These are phyloP conservation scores for Lasiosphaeriaceae sp. DNA, from an alignment of 495 filamentous ascomycete genomes.

Conservation along the genomic window DNA sequence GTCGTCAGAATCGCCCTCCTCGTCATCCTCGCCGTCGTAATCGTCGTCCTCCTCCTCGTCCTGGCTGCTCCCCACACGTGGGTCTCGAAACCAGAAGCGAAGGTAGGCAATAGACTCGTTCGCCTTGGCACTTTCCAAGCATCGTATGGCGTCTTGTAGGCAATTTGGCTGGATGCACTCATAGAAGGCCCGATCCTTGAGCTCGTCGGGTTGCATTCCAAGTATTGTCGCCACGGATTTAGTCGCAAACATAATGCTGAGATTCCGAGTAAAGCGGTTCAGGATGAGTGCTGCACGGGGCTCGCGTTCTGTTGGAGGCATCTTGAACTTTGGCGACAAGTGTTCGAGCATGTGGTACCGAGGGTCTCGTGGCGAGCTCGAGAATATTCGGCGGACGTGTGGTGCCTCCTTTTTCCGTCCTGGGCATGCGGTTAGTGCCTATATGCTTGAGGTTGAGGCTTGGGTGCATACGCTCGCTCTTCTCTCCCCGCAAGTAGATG, in stretches of 20 bases:
- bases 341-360: constrained; percentile 89
- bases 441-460: neutral
- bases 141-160: constrained; percentile 67
- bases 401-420: constrained; percentile 78
- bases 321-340: constrained; percentile 75
- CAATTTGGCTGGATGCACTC: constrained; percentile 77
- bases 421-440: constrained; percentile 30
- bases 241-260: constrained; percentile 85
- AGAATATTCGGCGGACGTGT: constrained; percentile 71
- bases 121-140: constrained; percentile 80
- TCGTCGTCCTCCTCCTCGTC: constrained; percentile 27
- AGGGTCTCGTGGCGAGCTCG: constrained; percentile 76
- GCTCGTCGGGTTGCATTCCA: constrained; percentile 60
- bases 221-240: constrained; percentile 68
- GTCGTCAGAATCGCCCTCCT: constrained; percentile 18
- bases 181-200: constrained; percentile 72
- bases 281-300: constrained; percentile 82
- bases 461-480: constrained; percentile 61
- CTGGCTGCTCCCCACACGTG: constrained; percentile 42
- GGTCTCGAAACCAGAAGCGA: constrained; percentile 84
- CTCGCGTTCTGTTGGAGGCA: constrained; percentile 64
- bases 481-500: constrained; percentile 65
- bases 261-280: constrained; percentile 78
- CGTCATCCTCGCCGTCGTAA: constrained; percentile 19
- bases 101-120: constrained; percentile 93